These are phyloP conservation scores for Gentiana straminea DNA, from an alignment of 257 asterid genomes.

Conservation along the genomic window DNA sequence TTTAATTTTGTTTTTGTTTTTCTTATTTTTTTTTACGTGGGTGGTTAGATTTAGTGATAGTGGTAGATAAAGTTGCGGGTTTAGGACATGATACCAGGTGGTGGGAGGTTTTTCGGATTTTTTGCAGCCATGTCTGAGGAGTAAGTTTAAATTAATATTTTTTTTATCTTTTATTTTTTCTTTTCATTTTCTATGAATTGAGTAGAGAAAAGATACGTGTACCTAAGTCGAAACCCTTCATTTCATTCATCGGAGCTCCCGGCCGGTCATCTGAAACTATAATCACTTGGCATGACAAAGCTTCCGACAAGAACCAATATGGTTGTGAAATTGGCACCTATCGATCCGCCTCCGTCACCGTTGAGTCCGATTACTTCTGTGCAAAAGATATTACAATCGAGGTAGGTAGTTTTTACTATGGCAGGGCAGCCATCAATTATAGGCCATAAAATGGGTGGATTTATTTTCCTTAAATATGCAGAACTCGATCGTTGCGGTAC, in stretches of 20 bases:
- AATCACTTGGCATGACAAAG: conserved; percentile 69
- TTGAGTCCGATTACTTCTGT: conserved; percentile 64
- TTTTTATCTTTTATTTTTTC: too few relatives aligned
- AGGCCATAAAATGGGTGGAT: too few relatives aligned
- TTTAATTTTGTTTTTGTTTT: too few relatives aligned
- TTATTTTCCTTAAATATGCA: conserved; percentile 11
- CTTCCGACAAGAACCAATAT: conserved; percentile 30
- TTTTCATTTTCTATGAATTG: too few relatives aligned
- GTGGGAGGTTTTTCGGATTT: conserved; percentile 4
- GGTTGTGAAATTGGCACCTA: conserved; percentile 49
- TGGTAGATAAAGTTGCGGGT: not conserved
- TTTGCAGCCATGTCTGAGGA: too few relatives aligned
- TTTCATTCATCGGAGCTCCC: conserved; percentile 56
- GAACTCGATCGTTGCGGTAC: conserved; percentile 40
- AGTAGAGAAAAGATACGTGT: conserved; percentile 66
- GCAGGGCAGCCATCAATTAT: too few relatives aligned
- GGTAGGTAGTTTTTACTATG: conserved; percentile 17
- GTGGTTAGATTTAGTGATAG: not conserved
- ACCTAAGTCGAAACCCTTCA: conserved; percentile 52
- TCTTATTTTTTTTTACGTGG: too few relatives aligned
- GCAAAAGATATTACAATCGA: conserved; percentile 63
- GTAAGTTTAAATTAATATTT: too few relatives aligned
- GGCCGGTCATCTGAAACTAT: conserved; percentile 23
- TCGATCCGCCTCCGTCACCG: conserved; percentile 55
- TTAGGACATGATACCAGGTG: not conserved